Conservation (phyloP, 768 basidiomycete genomes). For the Suillus subaureus region DNA sequence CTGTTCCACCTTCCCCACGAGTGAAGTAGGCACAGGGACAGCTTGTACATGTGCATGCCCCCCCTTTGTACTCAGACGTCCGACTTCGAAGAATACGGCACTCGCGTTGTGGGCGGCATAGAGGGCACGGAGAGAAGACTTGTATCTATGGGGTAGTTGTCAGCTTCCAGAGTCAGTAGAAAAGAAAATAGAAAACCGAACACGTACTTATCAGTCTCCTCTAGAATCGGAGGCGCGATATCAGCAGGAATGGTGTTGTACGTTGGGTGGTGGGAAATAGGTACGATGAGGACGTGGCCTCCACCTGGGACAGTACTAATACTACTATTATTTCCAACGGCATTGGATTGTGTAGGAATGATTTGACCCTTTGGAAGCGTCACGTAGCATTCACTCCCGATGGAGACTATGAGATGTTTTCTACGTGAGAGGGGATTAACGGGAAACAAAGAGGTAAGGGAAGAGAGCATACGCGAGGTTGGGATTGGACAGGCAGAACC, state of each 20-base stretch:
- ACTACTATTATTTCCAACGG: slow-evolving; percentile 39
- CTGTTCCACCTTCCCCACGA: slow-evolving; percentile 65
- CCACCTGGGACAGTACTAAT: slow-evolving; percentile 78
- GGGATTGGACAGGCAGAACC: slow-evolving; percentile 98
- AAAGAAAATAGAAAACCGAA: slow-evolving; percentile 11
- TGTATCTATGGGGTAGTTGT: slow-evolving; percentile 55
- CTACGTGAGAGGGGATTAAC: slow-evolving; percentile 40
- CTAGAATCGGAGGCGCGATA: slow-evolving; percentile 69
- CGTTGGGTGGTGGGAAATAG: slow-evolving; percentile 92
- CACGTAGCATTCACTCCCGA: slow-evolving; percentile 91
- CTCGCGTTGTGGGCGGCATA: slow-evolving; percentile 71
- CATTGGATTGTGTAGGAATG: slow-evolving; percentile 70
- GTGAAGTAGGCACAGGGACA: slow-evolving; percentile 69
- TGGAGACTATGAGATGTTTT: slow-evolving; percentile 94
- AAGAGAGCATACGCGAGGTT: slow-evolving; percentile 68
- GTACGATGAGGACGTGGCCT: slow-evolving; percentile 92
- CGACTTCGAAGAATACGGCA: slow-evolving; percentile 87
- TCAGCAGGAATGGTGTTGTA: slow-evolving; percentile 80
- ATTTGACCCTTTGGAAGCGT: slow-evolving; percentile 97
- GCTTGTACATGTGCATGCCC: slow-evolving; percentile 95
- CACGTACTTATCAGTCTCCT: slow-evolving; percentile 75
- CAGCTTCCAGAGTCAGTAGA: slow-evolving; percentile 1
- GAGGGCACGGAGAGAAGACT: slow-evolving; percentile 68
- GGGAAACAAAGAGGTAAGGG: neutral
- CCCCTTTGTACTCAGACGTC: slow-evolving; percentile 78